These are phyloP conservation scores for Vitis rotundifolia DNA, from an alignment of 164 flowering plant species.

Conservation along the genomic window DNA sequence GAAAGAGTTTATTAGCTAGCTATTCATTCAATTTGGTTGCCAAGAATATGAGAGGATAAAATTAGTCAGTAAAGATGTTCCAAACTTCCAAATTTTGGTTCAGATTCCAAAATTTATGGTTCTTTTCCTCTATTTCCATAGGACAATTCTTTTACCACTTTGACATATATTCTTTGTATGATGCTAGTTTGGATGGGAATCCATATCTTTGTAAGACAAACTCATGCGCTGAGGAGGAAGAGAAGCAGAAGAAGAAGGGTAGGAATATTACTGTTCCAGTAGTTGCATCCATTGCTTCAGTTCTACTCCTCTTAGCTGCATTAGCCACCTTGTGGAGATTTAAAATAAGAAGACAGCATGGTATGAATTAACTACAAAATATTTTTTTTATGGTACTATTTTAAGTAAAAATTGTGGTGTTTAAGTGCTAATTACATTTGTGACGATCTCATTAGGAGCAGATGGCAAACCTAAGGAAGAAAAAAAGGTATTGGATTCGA, in stretches of 20 bases:
- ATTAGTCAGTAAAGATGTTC: too few species aligned
- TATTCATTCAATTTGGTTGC: too few species aligned
- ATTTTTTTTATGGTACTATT: not conserved
- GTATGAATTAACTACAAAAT: not conserved
- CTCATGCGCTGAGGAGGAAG: not conserved
- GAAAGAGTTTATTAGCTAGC: too few species aligned
- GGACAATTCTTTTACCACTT: too few species aligned
- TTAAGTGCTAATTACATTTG: not conserved
- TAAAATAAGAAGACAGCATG: conserved; percentile 9
- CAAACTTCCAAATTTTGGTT: too few species aligned
- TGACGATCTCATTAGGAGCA: too few species aligned
- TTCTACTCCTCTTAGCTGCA: conserved; percentile 5
- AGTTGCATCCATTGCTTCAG: conserved; percentile 16
- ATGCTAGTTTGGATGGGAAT: conserved; percentile 8
- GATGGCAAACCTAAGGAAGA: not conserved
- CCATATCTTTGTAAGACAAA: not conserved
- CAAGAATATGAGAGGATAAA: too few species aligned
- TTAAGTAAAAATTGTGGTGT: not conserved
- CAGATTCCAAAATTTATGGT: too few species aligned
- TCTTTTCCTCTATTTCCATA: too few species aligned
- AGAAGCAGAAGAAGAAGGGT: conserved; percentile 4
- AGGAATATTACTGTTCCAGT: conserved; percentile 12
- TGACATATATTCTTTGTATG: too few species aligned
- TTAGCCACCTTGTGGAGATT: conserved; percentile 1
- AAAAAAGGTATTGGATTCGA: not conserved